These are phyloP conservation scores for Pyrenula massariospora DNA, from an alignment of 495 filamentous ascomycete genomes.

Conservation along the genomic window DNA sequence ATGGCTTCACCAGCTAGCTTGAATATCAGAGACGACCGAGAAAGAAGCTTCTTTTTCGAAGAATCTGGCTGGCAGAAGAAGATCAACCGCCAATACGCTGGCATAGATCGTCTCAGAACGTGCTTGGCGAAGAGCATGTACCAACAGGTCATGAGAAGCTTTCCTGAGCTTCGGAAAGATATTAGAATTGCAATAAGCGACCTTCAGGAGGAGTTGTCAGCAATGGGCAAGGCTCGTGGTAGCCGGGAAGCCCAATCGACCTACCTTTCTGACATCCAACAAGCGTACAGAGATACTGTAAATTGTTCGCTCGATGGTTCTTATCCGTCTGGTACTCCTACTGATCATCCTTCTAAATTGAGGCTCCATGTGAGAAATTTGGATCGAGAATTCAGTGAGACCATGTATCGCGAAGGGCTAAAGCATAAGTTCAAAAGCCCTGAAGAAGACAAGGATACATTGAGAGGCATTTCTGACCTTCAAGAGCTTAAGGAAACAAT, in stretches of 20 bases:
- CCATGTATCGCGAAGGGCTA: background rate
- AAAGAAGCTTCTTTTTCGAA: background rate
- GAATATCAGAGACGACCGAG: background rate
- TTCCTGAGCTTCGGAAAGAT: background rate
- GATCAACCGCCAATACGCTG: background rate
- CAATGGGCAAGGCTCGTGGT: background rate
- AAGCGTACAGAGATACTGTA: background rate
- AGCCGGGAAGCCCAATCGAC: background rate
- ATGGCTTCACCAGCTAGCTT: background rate
- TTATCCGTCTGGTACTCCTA: background rate
- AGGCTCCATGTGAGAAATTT: background rate
- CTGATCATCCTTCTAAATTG: background rate
- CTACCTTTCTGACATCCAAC: background rate
- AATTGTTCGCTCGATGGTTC: background rate
- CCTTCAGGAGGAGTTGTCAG: background rate
- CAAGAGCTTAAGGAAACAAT: background rate
- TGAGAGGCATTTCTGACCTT: background rate
- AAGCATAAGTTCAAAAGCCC: background rate
- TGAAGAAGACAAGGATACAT: background rate
- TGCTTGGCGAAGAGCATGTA: background rate
- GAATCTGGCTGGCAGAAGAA: background rate
- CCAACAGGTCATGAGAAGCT: background rate
- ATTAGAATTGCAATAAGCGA: background rate
- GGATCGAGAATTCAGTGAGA: background rate
- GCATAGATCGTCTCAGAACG: background rate